These are phyloP conservation scores for Ceratorhiza oryzae-sativae DNA, from an alignment of 1,284 basidiomycete species.

Conservation along the genomic window DNA sequence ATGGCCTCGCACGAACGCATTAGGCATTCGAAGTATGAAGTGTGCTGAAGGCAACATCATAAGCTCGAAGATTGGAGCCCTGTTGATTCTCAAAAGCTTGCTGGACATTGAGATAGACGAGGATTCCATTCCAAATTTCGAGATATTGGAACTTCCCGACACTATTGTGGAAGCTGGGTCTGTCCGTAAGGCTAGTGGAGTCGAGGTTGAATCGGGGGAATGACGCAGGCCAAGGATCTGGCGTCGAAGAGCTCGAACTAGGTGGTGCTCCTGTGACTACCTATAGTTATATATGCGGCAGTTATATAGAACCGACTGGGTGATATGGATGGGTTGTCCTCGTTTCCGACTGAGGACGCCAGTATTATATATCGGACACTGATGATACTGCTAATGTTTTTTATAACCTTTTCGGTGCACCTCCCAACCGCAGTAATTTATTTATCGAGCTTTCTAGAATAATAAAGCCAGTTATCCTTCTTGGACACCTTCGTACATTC, in stretches of 20 bases:
- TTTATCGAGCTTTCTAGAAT: too few species aligned
- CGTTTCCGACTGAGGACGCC: too few species aligned
- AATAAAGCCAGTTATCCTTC: too few species aligned
- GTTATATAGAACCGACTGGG: too few species aligned
- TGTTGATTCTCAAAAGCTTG: constrained; percentile 68
- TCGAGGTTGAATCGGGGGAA: constrained; percentile 58
- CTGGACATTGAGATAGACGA: constrained; percentile 63
- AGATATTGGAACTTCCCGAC: constrained; percentile 52
- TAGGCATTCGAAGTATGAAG: constrained; percentile 67
- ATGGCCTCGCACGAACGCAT: not conserved
- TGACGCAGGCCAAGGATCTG: not conserved
- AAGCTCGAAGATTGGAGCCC: constrained; percentile 74
- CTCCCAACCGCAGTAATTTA: too few species aligned
- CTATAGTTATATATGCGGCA: too few species aligned
- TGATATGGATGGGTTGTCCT: too few species aligned
- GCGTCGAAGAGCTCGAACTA: not conserved
- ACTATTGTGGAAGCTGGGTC: constrained; percentile 65
- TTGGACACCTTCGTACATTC: too few species aligned
- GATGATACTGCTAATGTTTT: too few species aligned
- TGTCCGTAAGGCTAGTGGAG: constrained; percentile 58
- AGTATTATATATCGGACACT: too few species aligned
- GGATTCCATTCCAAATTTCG: constrained; percentile 42
- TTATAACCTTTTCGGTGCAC: too few species aligned
- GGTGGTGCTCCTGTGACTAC: not conserved
- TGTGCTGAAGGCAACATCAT: constrained; percentile 75